Evolutionary conservation across 2,329 filamentous ascomycete species (phyloP).

Genomic region (Neonectria faginata): DNA sequence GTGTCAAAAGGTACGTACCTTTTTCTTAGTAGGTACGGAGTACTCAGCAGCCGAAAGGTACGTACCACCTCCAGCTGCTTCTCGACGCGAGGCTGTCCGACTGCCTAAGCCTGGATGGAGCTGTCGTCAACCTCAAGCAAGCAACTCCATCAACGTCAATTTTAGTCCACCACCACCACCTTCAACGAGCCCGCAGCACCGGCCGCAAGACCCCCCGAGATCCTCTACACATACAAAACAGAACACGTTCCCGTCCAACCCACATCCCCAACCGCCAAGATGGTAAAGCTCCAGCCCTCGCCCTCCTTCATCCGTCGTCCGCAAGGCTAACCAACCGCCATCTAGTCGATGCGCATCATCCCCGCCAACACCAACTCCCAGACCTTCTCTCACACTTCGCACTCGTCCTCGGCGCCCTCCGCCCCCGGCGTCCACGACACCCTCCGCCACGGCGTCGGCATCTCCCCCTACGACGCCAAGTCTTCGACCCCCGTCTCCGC

Average conservation of each 20-base stretch:
- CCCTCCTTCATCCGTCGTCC: slow-evolving; percentile 17
- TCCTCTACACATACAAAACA: slow-evolving; percentile 1
- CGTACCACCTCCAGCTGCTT: slow-evolving; percentile 33
- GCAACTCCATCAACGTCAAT: slow-evolving; percentile 32
- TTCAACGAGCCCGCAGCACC: neutral
- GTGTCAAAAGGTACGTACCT: slow-evolving; percentile 35
- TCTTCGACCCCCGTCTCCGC: slow-evolving; percentile 64
- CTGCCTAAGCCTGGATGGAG: slow-evolving; percentile 40
- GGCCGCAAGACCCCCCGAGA: neutral
- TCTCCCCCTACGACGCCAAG: slow-evolving; percentile 63
- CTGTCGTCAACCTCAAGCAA: slow-evolving; percentile 24
- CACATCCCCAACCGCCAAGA: slow-evolving; percentile 52
- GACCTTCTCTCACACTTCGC: slow-evolving; percentile 71
- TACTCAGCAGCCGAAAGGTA: slow-evolving; percentile 19
- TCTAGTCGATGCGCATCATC: slow-evolving; percentile 88
- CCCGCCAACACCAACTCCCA: slow-evolving; percentile 76
- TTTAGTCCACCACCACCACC: slow-evolving; percentile 15
- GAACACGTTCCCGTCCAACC: slow-evolving; percentile 2
- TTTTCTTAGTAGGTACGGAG: neutral
- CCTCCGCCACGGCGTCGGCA: slow-evolving; percentile 84
- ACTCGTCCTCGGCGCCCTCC: slow-evolving; percentile 81
- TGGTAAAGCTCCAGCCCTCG: slow-evolving; percentile 56
- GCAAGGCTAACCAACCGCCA: slow-evolving; percentile 38
- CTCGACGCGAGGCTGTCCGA: slow-evolving; percentile 46
- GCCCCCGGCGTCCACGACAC: slow-evolving; percentile 94